These are phyloP conservation scores for Endocalyx cinctus DNA, from an alignment of 2,329 filamentous ascomycete genomes.

Conservation along the genomic window DNA sequence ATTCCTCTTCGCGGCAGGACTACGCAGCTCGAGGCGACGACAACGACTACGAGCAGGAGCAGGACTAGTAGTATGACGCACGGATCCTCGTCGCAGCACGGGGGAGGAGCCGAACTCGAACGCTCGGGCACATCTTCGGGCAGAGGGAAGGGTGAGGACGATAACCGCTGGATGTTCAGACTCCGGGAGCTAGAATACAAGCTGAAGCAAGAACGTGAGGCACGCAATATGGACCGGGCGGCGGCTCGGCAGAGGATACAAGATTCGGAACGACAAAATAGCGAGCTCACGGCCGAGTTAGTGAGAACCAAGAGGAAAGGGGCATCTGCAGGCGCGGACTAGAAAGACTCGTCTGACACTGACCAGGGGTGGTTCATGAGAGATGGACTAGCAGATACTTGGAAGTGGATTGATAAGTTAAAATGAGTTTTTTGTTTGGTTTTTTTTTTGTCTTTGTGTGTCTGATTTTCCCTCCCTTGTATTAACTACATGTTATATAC, in stretches of 20 bases:
- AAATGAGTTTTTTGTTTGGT: no score
- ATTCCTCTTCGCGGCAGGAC: slow-evolving; percentile 34
- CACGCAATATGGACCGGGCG: slow-evolving; percentile 74
- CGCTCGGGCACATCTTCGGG: slow-evolving; percentile 19
- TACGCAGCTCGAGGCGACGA: slow-evolving; percentile 26
- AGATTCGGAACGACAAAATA: slow-evolving; percentile 28
- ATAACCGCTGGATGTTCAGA: slow-evolving; percentile 79
- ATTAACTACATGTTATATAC: no score
- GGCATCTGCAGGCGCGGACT: slow-evolving; percentile 20
- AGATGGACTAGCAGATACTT: no score
- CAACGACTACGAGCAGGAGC: slow-evolving; percentile 18
- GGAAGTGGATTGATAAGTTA: no score
- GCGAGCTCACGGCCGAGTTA: slow-evolving; percentile 26
- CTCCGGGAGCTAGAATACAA: slow-evolving; percentile 83
- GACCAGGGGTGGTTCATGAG: no score
- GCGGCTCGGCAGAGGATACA: slow-evolving; percentile 69
- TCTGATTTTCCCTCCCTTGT: no score
- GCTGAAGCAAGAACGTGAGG: slow-evolving; percentile 86
- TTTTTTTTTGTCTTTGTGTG: no score
- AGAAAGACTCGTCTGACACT: slow-evolving; percentile 4
- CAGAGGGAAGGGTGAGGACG: slow-evolving; percentile 30
- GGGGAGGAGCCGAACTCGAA: slow-evolving; percentile 15
- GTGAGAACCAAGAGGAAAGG: slow-evolving; percentile 22
- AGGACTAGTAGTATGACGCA: slow-evolving; percentile 21
- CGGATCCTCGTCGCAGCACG: slow-evolving; percentile 20